Percentiles rank a stretch among this genome's conserved stretches.
Evolutionary conservation across 495 filamentous ascomycete species (phyloP).

Genomic region (Cenococcum geophilum): DNA sequence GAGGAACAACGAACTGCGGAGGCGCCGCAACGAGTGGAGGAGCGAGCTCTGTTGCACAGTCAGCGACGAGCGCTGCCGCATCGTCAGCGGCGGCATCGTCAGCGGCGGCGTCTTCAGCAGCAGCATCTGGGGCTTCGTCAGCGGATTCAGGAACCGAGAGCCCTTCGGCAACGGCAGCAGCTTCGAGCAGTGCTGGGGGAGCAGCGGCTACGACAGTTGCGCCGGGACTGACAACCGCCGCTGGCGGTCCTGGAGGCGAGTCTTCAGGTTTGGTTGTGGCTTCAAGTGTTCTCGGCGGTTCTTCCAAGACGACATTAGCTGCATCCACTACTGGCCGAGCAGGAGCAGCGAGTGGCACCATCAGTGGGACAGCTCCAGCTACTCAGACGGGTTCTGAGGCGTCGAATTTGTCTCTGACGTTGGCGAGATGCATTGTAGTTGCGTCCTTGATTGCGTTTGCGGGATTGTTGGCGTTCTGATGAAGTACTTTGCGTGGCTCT

Average conservation of each 20-base stretch:
- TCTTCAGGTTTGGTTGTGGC: neutral
- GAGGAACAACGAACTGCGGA: constrained; percentile 9
- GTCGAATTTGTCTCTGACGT: constrained; percentile 4
- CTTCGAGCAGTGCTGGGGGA: neutral
- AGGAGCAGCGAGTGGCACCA: neutral
- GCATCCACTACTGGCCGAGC: neutral
- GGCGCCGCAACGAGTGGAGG: neutral
- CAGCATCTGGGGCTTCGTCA: constrained; percentile 4
- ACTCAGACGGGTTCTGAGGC: constrained; percentile 14
- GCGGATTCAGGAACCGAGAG: neutral
- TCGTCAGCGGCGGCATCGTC: constrained; percentile 4
- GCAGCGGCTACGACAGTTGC: neutral
- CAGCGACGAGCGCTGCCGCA: constrained; percentile 3
- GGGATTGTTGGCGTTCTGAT: constrained; percentile 1
- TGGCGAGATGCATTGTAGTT: constrained; percentile 7
- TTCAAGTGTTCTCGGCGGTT: constrained; percentile 11
- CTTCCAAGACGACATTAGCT: neutral
- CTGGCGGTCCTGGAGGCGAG: neutral
- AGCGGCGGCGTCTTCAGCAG: constrained; percentile 4
- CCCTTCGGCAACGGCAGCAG: constrained; percentile 1
- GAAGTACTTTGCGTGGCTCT: neutral
- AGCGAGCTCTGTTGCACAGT: neutral
- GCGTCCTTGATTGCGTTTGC: constrained; percentile 14
- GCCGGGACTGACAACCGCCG: neutral
- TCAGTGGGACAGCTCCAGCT: neutral